Evolutionary conservation across 345 rosid species (phyloP).

Genomic region (Combretum micranthum): DNA sequence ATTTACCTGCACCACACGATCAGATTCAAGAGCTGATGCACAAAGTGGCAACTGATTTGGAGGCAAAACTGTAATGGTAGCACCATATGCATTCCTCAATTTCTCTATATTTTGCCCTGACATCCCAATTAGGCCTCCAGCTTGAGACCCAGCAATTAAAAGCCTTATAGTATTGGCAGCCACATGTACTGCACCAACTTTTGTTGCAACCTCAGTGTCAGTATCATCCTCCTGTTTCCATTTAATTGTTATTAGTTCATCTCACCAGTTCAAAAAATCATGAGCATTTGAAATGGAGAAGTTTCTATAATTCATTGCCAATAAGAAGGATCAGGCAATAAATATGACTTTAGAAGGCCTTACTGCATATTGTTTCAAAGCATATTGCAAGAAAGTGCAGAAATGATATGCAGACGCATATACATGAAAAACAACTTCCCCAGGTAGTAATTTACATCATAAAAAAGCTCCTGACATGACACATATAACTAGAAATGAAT

Average conservation of each 20-base stretch:
- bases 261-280: neutral
- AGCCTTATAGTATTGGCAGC: constrained; percentile 56
- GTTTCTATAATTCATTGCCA: too few relatives aligned
- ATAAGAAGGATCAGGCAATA: too few relatives aligned
- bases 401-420: too few relatives aligned
- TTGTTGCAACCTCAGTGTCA: constrained; percentile 21
- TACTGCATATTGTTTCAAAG: too few relatives aligned
- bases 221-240: constrained; percentile 45
- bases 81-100: constrained; percentile 52
- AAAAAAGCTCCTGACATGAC: too few relatives aligned
- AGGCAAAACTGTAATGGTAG: constrained; percentile 47
- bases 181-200: constrained; percentile 36
- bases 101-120: constrained; percentile 65
- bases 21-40: constrained; percentile 67
- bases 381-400: too few relatives aligned
- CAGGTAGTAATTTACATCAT: too few relatives aligned
- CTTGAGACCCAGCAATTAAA: constrained; percentile 62
- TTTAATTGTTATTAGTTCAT: constrained; percentile 3
- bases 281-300: neutral
- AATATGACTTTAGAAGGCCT: too few relatives aligned
- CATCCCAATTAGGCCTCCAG: constrained; percentile 49
- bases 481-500: too few relatives aligned
- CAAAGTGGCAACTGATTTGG: constrained; percentile 60
- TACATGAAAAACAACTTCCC: too few relatives aligned
- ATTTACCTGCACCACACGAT: constrained; percentile 55